Evolutionary conservation across 2,329 filamentous ascomycete species (phyloP), one percentile per base, ranked within the genome.

Genomic region (Hawksworthiomyces lignivorus): DNA sequence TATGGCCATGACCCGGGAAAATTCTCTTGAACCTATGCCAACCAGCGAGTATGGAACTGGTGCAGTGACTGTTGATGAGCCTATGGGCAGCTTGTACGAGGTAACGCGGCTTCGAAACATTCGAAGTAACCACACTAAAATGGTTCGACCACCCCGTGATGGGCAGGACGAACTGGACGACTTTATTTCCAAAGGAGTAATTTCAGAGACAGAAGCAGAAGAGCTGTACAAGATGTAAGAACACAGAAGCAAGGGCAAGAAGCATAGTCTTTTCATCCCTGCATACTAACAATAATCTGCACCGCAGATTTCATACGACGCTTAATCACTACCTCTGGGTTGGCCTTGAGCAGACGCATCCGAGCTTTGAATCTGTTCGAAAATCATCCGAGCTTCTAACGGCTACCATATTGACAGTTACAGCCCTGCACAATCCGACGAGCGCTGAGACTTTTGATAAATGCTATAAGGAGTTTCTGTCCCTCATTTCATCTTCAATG

Each of bases 391-490:
- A 72, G 1, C 58, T 79, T 11, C 62, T 80, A 10, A 70, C 73
- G 1, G 69, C 73, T 4, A 72, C 73, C 3, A 73, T 80, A 30
- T 62, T 77, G 34, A 72, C 75, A 0, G 75, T 81, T 6, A 69
- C 75, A 3, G 73, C 75, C 0, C 62, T 80, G 3, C 77, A 81
- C 52, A 72, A 77, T 29, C 72, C 75, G 2, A 68, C 67, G 30
- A 69, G 66, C 38, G 70, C 69, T 6, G 61, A 64, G 14, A 69
- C 70, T 7, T 69, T 77, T 41, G 70, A 73, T 19, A 60, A 62
- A 5, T 79, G 75, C 50, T 78, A 73, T 52, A 65, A 66, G 39
- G 74, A 77, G 46, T 78, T 80, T 48, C 67, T 75, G 1, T 62
- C 68, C 0, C 61, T 80, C 11, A 70, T 79, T 31, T 72, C 73